These are phyloP conservation scores for Lenwebbia sp. DNA, from an alignment of 345 rosid species.

Conservation along the genomic window DNA sequence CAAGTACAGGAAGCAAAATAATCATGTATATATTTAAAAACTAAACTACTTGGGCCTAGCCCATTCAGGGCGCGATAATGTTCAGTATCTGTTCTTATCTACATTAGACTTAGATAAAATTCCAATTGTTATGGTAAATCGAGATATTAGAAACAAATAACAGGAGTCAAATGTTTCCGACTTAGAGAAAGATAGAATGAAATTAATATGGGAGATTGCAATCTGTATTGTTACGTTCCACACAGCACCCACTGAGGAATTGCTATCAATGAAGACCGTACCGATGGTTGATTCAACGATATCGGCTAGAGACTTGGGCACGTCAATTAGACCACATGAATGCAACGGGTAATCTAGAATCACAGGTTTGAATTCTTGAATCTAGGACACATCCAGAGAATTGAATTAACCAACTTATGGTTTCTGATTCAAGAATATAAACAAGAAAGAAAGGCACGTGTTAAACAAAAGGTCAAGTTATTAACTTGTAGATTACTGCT, in stretches of 20 bases:
- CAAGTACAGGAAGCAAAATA: no score
- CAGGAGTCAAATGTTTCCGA: neutral
- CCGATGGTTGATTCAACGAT: constrained; percentile 49
- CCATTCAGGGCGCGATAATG: no score
- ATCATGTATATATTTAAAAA: no score
- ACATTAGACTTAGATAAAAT: no score
- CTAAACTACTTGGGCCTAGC: no score
- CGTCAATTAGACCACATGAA: constrained; percentile 37
- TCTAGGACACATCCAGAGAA: constrained; percentile 10
- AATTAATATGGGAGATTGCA: neutral
- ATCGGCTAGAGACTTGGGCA: constrained; percentile 46
- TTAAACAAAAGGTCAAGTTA: no score
- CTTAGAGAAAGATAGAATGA: neutral
- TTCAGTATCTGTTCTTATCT: no score
- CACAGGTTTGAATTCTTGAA: constrained; percentile 25
- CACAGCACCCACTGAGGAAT: constrained; percentile 20
- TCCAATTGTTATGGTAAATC: no score
- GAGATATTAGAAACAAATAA: no score
- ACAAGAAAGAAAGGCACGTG: no score
- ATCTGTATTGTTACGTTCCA: constrained; percentile 26
- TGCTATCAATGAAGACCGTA: constrained; percentile 37
- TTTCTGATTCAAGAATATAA: no score
- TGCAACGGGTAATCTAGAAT: constrained; percentile 37
- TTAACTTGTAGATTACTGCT: no score
- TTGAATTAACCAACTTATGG: neutral